Evolutionary conservation across 768 basidiomycete genomes (phyloP).

Genomic region (Holtermannia corniformis): DNA sequence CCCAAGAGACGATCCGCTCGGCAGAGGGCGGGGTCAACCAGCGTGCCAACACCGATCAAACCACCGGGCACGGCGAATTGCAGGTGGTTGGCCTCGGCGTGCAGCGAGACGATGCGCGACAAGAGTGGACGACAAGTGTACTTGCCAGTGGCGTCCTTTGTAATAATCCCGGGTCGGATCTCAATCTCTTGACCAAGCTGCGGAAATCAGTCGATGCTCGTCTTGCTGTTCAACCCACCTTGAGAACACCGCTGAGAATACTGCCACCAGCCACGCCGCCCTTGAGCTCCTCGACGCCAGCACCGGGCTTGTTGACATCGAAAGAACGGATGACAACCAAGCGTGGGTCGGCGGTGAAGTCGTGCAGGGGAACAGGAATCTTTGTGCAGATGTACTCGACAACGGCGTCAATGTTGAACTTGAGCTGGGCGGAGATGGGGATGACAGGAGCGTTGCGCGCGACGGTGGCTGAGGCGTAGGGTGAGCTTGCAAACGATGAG

Average conservation of each 20-base stretch:
- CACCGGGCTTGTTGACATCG: slow-evolving; percentile 98
- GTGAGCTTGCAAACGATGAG: neutral
- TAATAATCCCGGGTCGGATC: slow-evolving; percentile 93
- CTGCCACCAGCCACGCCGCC: slow-evolving; percentile 97
- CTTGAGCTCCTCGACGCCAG: slow-evolving; percentile 92
- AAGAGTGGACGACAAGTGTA: slow-evolving; percentile 91
- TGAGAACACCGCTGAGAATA: slow-evolving; percentile 83
- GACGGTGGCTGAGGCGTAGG: slow-evolving; percentile 62
- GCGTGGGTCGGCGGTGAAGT: slow-evolving; percentile 82
- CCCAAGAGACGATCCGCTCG: slow-evolving; percentile 94
- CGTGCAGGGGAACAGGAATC: slow-evolving; percentile 86
- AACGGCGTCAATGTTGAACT: slow-evolving; percentile 98
- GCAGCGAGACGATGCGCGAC: slow-evolving; percentile 77
- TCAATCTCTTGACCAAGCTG: slow-evolving; percentile 82
- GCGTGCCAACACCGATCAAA: slow-evolving; percentile 94
- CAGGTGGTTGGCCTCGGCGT: slow-evolving; percentile 89
- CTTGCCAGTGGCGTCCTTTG: slow-evolving; percentile 80
- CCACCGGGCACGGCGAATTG: slow-evolving; percentile 96
- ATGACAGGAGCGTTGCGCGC: slow-evolving; percentile 96
- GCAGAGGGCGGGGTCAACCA: slow-evolving; percentile 92
- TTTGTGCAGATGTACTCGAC: slow-evolving; percentile 97
- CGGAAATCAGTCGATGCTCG: neutral
- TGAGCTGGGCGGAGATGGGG: slow-evolving; percentile 95
- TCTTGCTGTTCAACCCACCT: slow-evolving; percentile 34
- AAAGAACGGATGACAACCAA: slow-evolving; percentile 99